Conservation (phyloP, 495 filamentous ascomycete genomes). For the Cercophora newfieldiana region DNA sequence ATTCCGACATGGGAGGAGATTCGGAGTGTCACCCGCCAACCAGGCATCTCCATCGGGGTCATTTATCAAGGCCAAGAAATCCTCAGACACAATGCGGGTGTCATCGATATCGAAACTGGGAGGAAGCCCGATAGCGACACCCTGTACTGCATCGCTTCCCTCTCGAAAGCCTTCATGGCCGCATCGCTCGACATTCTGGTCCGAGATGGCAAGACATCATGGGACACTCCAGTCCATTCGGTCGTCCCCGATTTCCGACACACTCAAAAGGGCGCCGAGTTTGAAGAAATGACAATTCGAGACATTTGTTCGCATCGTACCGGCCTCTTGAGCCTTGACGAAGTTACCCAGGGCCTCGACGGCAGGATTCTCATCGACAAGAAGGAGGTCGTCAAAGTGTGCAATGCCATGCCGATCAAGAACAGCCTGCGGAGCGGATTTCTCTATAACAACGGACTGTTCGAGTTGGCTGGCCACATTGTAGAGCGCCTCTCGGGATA, state of each 20-base stretch:
- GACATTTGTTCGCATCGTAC: slow-evolving; percentile 13
- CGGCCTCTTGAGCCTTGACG: slow-evolving; percentile 5
- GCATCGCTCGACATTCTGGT: slow-evolving; percentile 6
- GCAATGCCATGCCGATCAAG: slow-evolving; percentile 9
- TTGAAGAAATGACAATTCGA: not conserved
- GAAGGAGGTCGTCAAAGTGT: slow-evolving; percentile 14
- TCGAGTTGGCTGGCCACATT: slow-evolving; percentile 2
- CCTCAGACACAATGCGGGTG: not conserved
- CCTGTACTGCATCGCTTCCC: slow-evolving; percentile 4
- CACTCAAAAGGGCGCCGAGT: not conserved
- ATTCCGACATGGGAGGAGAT: not conserved
- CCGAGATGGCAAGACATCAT: not conserved
- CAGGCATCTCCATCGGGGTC: slow-evolving; percentile 10
- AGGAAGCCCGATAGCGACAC: not conserved
- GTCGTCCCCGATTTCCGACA: slow-evolving; percentile 5
- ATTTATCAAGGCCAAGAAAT: slow-evolving; percentile 7
- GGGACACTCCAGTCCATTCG: not conserved
- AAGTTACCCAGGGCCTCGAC: slow-evolving; percentile 13
- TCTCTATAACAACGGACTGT: slow-evolving; percentile 12
- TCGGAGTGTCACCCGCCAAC: not conserved
- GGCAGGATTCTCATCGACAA: slow-evolving; percentile 7
- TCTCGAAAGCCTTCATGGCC: slow-evolving; percentile 11
- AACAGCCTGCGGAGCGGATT: not conserved
- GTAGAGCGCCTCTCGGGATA: not conserved
- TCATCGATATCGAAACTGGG: not conserved